These are phyloP conservation scores for Termitomyces sp. DNA, from an alignment of 768 basidiomycete species.

Conservation along the genomic window DNA sequence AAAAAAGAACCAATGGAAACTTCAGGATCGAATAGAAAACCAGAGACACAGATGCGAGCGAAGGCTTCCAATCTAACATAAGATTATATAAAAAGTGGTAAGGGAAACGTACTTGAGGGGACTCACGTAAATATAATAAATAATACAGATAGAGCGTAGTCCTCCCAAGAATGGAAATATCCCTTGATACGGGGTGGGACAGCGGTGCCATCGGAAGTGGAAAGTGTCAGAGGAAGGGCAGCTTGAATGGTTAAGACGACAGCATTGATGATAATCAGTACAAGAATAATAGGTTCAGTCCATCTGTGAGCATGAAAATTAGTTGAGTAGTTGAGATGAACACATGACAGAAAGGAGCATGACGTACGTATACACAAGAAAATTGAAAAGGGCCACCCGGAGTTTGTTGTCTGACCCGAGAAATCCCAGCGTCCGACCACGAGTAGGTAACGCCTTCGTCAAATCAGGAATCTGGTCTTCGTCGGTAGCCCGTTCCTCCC, in stretches of 20 bases:
- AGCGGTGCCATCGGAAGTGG: constrained; percentile 34
- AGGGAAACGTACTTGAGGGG: neutral
- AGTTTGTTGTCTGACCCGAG: constrained; percentile 66
- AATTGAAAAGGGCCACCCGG: constrained; percentile 57
- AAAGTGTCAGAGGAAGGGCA: constrained; percentile 51
- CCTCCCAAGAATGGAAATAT: constrained; percentile 89
- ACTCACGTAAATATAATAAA: constrained; percentile 86
- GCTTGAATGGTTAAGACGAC: constrained; percentile 80
- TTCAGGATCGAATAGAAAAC: constrained; percentile 84
- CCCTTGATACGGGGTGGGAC: constrained; percentile 46
- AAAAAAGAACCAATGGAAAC: constrained; percentile 49
- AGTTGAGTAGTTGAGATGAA: neutral
- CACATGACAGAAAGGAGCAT: constrained; percentile 1
- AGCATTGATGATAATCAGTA: constrained; percentile 81
- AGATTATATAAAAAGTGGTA: constrained; percentile 6
- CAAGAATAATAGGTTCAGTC: constrained; percentile 82
- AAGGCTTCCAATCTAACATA: constrained; percentile 70
- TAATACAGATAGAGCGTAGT: constrained; percentile 76
- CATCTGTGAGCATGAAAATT: constrained; percentile 39
- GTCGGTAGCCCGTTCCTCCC: constrained; percentile 26
- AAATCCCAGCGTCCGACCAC: constrained; percentile 75
- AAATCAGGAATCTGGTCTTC: constrained; percentile 37
- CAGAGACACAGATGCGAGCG: constrained; percentile 86
- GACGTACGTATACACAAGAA: constrained; percentile 70
- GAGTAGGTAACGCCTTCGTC: constrained; percentile 44